Evolutionary conservation across 345 rosid species (phyloP).

Genomic region (Dimocarpus longan): DNA sequence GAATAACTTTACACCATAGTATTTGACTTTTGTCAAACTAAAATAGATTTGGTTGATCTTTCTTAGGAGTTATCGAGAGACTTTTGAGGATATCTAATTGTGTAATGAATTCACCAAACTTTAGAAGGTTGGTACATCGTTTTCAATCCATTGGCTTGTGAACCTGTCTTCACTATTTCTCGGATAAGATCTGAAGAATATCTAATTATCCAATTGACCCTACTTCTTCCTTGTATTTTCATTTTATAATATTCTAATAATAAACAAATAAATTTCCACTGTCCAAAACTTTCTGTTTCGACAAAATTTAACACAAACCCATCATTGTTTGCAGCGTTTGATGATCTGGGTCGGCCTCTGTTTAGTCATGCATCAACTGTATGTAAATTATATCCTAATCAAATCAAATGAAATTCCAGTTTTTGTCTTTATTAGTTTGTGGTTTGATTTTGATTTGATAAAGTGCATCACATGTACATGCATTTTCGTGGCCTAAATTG

Average conservation of each 20-base stretch:
- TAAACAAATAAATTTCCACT: neutral
- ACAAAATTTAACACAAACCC: conserved; percentile 24
- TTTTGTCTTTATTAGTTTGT: neutral
- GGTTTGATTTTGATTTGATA: neutral
- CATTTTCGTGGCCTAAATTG: conserved; percentile 18
- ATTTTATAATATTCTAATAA: neutral
- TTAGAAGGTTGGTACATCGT: neutral
- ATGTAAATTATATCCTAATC: neutral
- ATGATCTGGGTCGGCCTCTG: conserved; percentile 30
- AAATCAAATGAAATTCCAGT: neutral
- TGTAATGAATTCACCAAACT: neutral
- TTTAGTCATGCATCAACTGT: conserved; percentile 1
- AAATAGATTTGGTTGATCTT: no score
- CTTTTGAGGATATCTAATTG: no score
- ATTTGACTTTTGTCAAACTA: no score
- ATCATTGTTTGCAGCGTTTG: conserved; percentile 13
- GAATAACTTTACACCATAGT: no score
- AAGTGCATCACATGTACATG: neutral
- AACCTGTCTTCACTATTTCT: conserved; percentile 14
- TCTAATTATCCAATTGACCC: conserved; percentile 24
- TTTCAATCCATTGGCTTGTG: conserved; percentile 32
- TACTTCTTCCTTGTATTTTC: neutral
- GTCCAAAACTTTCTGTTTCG: conserved; percentile 1
- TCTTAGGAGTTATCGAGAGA: no score
- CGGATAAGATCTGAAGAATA: conserved; percentile 45